Percentiles rank a stretch among this genome's conserved stretches.
These are phyloP conservation scores for Colletotrichum euphorbiae DNA, from an alignment of 2,329 filamentous ascomycete species.

Conservation along the genomic window DNA sequence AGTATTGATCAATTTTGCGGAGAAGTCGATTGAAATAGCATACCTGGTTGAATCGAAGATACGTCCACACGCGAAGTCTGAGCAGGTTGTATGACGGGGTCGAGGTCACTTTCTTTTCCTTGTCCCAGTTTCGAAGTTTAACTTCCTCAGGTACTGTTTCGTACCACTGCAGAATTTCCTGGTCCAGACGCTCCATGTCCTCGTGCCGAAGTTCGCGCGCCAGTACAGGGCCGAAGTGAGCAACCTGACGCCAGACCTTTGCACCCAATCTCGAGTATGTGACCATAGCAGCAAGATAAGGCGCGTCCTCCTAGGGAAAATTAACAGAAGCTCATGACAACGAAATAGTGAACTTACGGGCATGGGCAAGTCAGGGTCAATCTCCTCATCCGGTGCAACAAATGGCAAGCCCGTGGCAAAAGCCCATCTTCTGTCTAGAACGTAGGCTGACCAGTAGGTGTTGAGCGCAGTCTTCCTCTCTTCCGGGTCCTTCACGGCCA, in stretches of 20 bases:
- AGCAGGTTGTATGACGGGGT: slow-evolving; percentile 73
- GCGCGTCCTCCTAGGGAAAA: slow-evolving; percentile 60
- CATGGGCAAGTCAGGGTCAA: slow-evolving; percentile 82
- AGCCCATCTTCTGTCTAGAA: slow-evolving; percentile 87
- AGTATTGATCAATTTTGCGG: background rate
- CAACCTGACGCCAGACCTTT: slow-evolving; percentile 86
- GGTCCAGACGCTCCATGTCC: slow-evolving; percentile 84
- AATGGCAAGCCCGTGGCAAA: slow-evolving; percentile 92
- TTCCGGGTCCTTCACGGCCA: slow-evolving; percentile 74
- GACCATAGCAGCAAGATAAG: slow-evolving; percentile 87
- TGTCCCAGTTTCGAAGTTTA: slow-evolving; percentile 69
- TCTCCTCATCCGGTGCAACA: slow-evolving; percentile 85
- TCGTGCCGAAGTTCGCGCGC: slow-evolving; percentile 74
- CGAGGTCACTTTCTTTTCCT: slow-evolving; percentile 63
- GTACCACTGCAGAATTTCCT: slow-evolving; percentile 89
- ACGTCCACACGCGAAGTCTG: slow-evolving; percentile 84
- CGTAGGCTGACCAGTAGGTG: slow-evolving; percentile 88
- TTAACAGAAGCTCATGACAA: slow-evolving; percentile 37
- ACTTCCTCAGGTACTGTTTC: slow-evolving; percentile 74
- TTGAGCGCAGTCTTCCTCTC: slow-evolving; percentile 76
- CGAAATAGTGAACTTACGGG: slow-evolving; percentile 67
- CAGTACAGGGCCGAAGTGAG: slow-evolving; percentile 72
- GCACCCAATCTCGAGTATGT: slow-evolving; percentile 84
- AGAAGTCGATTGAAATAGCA: background rate
- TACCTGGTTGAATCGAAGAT: slow-evolving; percentile 84